These are phyloP conservation scores for Ogataea hybrid DNA, from an alignment of 1,139 yeast genomes.

Conservation along the genomic window DNA sequence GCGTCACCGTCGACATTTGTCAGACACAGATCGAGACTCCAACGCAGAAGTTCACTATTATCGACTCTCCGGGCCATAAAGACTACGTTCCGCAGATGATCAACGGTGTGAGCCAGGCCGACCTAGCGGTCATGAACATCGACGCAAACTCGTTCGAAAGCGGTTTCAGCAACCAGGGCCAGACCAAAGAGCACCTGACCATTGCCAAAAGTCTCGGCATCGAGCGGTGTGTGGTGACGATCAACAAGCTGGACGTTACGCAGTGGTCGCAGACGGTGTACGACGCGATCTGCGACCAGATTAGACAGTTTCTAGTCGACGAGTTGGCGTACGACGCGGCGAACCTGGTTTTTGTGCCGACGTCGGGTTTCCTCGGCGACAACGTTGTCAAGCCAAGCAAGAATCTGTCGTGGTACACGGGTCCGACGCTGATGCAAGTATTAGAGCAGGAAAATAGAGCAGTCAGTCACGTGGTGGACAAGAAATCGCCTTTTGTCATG, in stretches of 20 bases:
- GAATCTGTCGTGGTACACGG: conserved; percentile 30
- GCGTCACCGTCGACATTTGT: conserved; percentile 93
- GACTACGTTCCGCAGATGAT: conserved; percentile 98
- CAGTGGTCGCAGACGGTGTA: conserved; percentile 70
- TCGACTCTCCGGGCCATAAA: conserved; percentile 98
- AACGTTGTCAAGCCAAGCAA: conserved; percentile 59
- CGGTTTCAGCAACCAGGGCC: conserved; percentile 82
- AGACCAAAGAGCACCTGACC: conserved; percentile 89
- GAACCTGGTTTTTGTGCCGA: conserved; percentile 70
- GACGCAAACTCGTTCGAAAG: conserved; percentile 92
- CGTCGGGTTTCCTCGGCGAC: conserved; percentile 81
- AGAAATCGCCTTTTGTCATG: conserved; percentile 39
- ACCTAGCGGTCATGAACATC: conserved; percentile 67
- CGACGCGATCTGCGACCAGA: conserved; percentile 55
- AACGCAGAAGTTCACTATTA: conserved; percentile 69
- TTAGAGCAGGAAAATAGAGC: conserved; percentile 39
- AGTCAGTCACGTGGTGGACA: conserved; percentile 9
- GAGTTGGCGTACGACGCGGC: conserved; percentile 56
- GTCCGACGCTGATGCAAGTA: conserved; percentile 60
- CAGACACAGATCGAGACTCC: conserved; percentile 78
- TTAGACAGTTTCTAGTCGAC: conserved; percentile 55
- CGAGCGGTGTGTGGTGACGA: conserved; percentile 68
- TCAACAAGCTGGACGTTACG: conserved; percentile 83
- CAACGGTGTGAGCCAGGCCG: conserved; percentile 93
- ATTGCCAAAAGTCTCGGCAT: conserved; percentile 83